phyloP scores from a whole-genome alignment of 768 basidiomycete species.

The Pholiota molesta region DNA sequence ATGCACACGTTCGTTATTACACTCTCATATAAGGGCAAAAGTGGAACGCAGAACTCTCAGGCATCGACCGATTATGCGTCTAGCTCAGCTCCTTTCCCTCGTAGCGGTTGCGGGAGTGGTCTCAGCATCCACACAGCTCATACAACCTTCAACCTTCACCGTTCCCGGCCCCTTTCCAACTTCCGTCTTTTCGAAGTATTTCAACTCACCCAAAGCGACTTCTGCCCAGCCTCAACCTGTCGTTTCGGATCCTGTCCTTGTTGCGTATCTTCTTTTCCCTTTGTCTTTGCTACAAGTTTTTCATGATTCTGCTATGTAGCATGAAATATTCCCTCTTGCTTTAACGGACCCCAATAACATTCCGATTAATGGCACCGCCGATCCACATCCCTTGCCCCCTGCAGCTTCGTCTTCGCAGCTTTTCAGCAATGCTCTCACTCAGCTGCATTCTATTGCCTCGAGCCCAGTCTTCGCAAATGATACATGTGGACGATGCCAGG shows the following conservation, averaged over 20 bases:
- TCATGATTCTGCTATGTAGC: conserved; percentile 35
- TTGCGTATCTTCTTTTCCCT: conserved; percentile 26
- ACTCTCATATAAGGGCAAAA: conserved; percentile 2
- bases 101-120: conserved; percentile 4
- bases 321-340: conserved; percentile 57
- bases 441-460: conserved; percentile 56
- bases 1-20: conserved; percentile 7
- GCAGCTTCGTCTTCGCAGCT: conserved; percentile 48
- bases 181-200: conserved; percentile 63
- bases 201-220: conserved; percentile 74
- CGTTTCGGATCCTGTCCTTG: conserved; percentile 71
- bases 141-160: conserved; percentile 51
- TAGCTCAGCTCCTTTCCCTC: conserved; percentile 9
- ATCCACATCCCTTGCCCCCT: conserved; percentile 70
- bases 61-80: conserved; percentile 12
- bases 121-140: conserved; percentile 18
- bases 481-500: conserved; percentile 62
- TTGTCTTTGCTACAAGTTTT: neutral
- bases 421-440: conserved; percentile 53
- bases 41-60: neutral
- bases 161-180: conserved; percentile 69
- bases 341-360: conserved; percentile 67
- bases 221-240: conserved; percentile 77
- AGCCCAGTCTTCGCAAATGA: conserved; percentile 57
- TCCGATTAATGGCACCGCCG: conserved; percentile 57